Base-by-base conservation (phyloP, 305 asterid species). In the Fraxinus nigra region DNA sequence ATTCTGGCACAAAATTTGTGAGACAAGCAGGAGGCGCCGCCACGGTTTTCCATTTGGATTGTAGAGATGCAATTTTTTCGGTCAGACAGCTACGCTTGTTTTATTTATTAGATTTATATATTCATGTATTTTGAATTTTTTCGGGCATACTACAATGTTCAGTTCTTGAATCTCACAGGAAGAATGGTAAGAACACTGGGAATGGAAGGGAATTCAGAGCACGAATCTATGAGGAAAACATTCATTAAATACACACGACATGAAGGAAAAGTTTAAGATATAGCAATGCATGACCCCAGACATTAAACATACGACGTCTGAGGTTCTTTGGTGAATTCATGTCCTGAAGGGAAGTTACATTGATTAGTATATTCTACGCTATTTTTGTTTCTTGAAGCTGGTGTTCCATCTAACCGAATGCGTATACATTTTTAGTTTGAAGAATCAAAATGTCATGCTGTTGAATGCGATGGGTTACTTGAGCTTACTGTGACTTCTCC, bases 381-480 rank as follows among this genome's bases (percentile, higher is more conserved):
- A 61, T 46, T 67, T 78, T 51, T 28, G 22, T 79, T 13, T 63
- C 77, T 82, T 2, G 77, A 28, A 40, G 78, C 43, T 77, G 20
- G 46, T 11, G 0, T 54, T 63, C 54, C 48, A 63, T 79, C 59
- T 33, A 59, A 78, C 48, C 63, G 67, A 48, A 78, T 78, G 63
- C 65, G 11, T 76, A 65, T 30, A 20, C 65, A 72, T 79, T 70
- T 28, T 70, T 28, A 22, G 37, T 30, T 61, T 2, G 72, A 54
- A 14, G 46, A 77, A 70, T 43, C 77, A 72, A 78, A 78, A 37
- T 76, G 38, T 67, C 76, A 7, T 22, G 80, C 80, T 9, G 72
- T 78, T 77, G 73, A 72, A 72, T 84, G 74, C 80, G 48, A 70
- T 72, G 38, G 51, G 18, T 72, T 38, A 35, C 83, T 70, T 48